Evolutionary conservation across 2,329 filamentous ascomycete genomes (phyloP), one percentile per base, ranked within the genome.

Genomic region (Aspergillus tubingensis): DNA sequence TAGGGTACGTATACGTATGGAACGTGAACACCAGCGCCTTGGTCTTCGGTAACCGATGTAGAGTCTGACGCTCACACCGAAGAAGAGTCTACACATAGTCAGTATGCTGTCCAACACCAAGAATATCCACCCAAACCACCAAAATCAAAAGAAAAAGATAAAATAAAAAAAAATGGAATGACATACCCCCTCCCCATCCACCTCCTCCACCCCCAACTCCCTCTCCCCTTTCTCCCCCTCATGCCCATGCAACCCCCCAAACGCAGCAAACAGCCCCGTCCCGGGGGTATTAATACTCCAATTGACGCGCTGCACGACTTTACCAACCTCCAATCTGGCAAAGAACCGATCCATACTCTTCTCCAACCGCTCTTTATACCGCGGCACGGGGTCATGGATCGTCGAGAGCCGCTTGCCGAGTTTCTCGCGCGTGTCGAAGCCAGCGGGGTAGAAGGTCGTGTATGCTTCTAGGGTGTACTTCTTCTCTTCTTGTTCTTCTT

Each of bases 301-400:
- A 69, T 89, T 89, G 1, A 76, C 74, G 5, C 87, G 74, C 68
- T 81, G 81, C 1, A 88, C 84, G 11, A 83, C 77, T 62, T 78
- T 81, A 0, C 85, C 86, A 0, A 80, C 76, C 10, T 83, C 80
- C 0, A 88, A 52, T 11, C 72, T 71, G 1, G 81, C 79, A 68
- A 88, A 88, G 73, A 85, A 88, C 1, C 83, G 76, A 68, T 89
- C 86, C 86, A 88, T 88, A 54, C 79, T 82, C 53, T 76, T 80
- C 66, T 84, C 83, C 0, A 89, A 66, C 67, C 86, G 88, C 49
- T 78, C 71, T 32, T 69, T 74, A 68, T 88, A 88, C 6, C 81
- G 79, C 0, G 86, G 86, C 0, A 88, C 85, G 0, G 86, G 86
- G 0, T 51, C 70, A 67, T 89, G 86, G 64, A 89, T 88, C 27